phyloP scores from a whole-genome alignment of 805 yeast genomes.

The Torulaspora gathmanii region DNA sequence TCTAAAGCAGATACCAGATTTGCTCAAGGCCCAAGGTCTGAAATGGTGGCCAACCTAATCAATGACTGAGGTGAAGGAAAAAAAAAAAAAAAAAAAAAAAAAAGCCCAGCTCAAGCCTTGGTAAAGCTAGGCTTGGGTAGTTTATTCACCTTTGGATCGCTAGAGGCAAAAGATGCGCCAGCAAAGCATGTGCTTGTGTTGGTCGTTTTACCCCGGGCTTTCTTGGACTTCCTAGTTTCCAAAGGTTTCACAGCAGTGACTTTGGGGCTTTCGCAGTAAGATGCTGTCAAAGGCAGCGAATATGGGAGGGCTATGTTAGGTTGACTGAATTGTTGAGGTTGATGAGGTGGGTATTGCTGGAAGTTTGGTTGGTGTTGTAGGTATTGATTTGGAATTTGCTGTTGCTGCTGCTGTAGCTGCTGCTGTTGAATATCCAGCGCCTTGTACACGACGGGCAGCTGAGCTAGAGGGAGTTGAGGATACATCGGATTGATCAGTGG shows the following conservation, averaged over 20 bases:
- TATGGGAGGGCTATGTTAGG: neutral
- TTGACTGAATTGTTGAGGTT: constrained; percentile 4
- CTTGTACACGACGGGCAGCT: constrained; percentile 15
- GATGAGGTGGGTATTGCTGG: constrained; percentile 3
- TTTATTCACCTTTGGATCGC: constrained; percentile 30
- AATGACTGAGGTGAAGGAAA: neutral
- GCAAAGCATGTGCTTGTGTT: constrained; percentile 22
- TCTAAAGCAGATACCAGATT: constrained; percentile 14
- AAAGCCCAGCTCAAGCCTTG: constrained; percentile 4
- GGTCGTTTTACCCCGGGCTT: neutral
- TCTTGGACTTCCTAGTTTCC: neutral
- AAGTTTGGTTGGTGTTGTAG: neutral
- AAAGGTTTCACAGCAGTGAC: constrained; percentile 4
- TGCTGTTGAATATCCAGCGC: constrained; percentile 13
- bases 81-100: constrained; percentile 5
- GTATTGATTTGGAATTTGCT: neutral
- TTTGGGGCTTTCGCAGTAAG: neutral
- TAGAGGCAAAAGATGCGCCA: constrained; percentile 36
- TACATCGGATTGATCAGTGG: constrained; percentile 16
- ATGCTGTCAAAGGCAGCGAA: constrained; percentile 4
- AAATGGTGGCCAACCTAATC: constrained; percentile 2
- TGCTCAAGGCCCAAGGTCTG: neutral
- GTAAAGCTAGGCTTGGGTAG: constrained; percentile 36
- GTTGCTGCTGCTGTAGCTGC: constrained; percentile 7
- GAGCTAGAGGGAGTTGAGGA: constrained; percentile 16